A percentile compares a stretch with the other conserved stretches of the same genome.
These are phyloP conservation scores for Cymbidium sinense DNA, from an alignment of 106 monocot species.

Conservation along the genomic window DNA sequence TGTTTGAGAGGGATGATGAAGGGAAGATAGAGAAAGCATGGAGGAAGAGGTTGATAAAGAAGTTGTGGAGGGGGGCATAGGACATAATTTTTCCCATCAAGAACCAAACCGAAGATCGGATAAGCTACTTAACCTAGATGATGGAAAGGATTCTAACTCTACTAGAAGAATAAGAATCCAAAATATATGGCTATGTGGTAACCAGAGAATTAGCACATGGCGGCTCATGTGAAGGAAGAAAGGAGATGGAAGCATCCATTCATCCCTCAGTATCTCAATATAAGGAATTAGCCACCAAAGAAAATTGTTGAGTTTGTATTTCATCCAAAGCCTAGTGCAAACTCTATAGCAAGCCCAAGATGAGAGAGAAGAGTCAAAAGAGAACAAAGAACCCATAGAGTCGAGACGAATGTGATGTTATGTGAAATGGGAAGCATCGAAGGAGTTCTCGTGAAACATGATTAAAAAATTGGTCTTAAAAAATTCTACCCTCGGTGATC, in stretches of 20 bases:
- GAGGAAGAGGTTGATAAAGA: conserved; percentile 63
- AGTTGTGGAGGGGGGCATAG: conserved; percentile 37
- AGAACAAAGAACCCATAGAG: conserved; percentile 30
- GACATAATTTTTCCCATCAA: not conserved
- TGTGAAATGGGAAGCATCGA: conserved; percentile 84
- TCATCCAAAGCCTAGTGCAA: not conserved
- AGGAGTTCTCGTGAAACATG: conserved; percentile 45
- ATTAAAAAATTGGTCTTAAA: conserved; percentile 49
- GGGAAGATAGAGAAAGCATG: conserved; percentile 41
- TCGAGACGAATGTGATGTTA: conserved; percentile 23
- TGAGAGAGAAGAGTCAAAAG: conserved; percentile 21
- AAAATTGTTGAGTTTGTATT: not conserved
- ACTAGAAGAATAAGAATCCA: conserved; percentile 76
- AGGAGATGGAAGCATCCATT: conserved; percentile 22
- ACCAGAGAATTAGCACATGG: conserved; percentile 69
- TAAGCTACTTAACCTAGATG: not conserved
- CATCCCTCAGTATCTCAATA: conserved; percentile 8
- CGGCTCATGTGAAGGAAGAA: conserved; percentile 16
- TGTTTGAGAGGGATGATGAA: conserved; percentile 64
- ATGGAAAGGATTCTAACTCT: conserved; percentile 19
- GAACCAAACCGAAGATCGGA: conserved; percentile 7
- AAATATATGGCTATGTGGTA: conserved; percentile 92
- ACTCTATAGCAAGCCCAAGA: not conserved
- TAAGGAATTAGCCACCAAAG: not conserved
- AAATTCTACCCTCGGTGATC: conserved; percentile 51